phyloP scores from a whole-genome alignment of 176 grass and related monocot species.

The Poa pratensis region DNA sequence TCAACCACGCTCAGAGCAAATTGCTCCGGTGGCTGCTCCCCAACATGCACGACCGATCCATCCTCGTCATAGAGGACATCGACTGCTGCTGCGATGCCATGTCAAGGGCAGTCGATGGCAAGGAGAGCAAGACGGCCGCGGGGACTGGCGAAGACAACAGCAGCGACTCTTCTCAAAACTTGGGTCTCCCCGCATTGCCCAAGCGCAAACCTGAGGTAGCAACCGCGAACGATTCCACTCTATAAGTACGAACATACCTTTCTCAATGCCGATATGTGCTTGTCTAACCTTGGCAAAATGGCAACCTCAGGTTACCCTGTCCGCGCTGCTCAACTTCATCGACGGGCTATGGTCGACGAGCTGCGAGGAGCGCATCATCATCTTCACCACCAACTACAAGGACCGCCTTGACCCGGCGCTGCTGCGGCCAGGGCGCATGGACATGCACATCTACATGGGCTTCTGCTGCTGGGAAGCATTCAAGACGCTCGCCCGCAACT shows the following conservation, averaged over 20 bases:
- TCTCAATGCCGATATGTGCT: background rate
- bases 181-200: background rate
- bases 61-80: constrained; percentile 40
- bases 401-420: constrained; percentile 79
- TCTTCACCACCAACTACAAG: constrained; percentile 90
- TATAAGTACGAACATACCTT: background rate
- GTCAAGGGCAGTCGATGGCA: background rate
- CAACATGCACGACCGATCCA: background rate
- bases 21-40: constrained; percentile 33
- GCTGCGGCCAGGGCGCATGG: constrained; percentile 75
- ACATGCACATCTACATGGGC: constrained; percentile 71
- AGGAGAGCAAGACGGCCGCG: background rate
- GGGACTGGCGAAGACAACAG: background rate
- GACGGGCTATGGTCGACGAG: constrained; percentile 49
- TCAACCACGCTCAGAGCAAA: background rate
- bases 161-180: background rate
- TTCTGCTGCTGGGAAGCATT: constrained; percentile 50
- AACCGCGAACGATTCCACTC: background rate
- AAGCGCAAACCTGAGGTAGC: background rate
- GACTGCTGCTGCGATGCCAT: constrained; percentile 34
- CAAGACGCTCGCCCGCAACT: constrained; percentile 48
- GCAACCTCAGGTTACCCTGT: constrained; percentile 9
- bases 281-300: background rate
- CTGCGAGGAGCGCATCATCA: constrained; percentile 76
- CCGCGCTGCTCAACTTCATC: constrained; percentile 44